Evolutionary conservation across 768 basidiomycete genomes (phyloP).

Genomic region (Lactarius pseudohatsudake): DNA sequence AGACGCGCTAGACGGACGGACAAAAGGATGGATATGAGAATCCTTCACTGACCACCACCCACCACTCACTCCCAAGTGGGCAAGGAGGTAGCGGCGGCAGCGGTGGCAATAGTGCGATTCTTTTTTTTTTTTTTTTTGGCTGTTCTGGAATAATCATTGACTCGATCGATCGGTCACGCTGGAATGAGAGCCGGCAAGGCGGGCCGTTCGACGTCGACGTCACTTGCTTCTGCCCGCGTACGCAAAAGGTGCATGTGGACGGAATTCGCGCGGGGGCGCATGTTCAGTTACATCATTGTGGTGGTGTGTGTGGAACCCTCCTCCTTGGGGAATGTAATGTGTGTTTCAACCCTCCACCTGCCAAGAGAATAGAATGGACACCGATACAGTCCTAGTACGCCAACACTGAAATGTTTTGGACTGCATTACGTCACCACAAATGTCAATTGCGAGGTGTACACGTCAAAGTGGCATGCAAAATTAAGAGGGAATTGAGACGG

Average conservation of each 20-base stretch:
- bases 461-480: neutral
- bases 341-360: neutral
- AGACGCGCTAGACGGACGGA: neutral
- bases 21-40: neutral
- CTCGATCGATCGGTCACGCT: slow-evolving; percentile 10
- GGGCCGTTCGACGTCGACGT: slow-evolving; percentile 10
- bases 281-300: slow-evolving; percentile 8
- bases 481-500: neutral
- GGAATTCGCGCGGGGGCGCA: slow-evolving; percentile 14
- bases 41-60: neutral
- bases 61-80: neutral
- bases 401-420: neutral
- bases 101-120: neutral
- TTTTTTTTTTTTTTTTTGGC: neutral
- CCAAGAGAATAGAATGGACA: neutral
- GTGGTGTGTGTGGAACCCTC: neutral
- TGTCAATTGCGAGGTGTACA: neutral
- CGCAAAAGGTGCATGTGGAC: neutral
- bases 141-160: neutral
- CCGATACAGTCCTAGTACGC: neutral
- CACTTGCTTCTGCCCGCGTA: neutral
- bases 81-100: neutral
- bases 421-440: neutral
- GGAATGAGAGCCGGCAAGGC: neutral
- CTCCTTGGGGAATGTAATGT: neutral